Conservation (phyloP, 2,329 filamentous ascomycete genomes). For the Huntiella omanensis region DNA sequence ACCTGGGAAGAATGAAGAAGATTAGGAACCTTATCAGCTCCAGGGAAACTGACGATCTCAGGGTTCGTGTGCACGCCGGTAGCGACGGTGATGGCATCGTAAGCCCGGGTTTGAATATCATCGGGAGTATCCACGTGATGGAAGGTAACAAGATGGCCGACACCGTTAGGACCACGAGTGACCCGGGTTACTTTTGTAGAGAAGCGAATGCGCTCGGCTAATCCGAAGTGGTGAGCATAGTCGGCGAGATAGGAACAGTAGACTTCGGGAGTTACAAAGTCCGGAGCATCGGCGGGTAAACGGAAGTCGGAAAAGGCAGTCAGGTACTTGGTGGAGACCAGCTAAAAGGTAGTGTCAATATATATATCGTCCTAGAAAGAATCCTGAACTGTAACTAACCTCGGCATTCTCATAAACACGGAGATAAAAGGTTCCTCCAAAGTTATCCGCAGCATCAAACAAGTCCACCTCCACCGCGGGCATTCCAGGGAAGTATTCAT, state of each 20-base stretch:
- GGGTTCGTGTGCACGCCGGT: slow-evolving; percentile 26
- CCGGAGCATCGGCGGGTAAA: slow-evolving; percentile 22
- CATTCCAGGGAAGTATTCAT: slow-evolving; percentile 19
- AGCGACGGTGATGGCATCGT: slow-evolving; percentile 28
- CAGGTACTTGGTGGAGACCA: slow-evolving; percentile 31
- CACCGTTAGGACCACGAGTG: neutral
- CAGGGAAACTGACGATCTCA: slow-evolving; percentile 21
- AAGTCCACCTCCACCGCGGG: slow-evolving; percentile 23
- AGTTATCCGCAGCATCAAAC: slow-evolving; percentile 24
- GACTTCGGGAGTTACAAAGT: slow-evolving; percentile 23
- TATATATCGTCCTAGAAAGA: neutral
- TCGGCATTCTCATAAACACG: slow-evolving; percentile 30
- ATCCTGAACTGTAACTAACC: slow-evolving; percentile 13
- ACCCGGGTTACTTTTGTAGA: slow-evolving; percentile 12
- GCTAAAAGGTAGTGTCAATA: slow-evolving; percentile 14
- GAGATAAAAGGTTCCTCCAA: slow-evolving; percentile 29
- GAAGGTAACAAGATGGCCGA: neutral
- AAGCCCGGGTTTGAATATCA: slow-evolving; percentile 14
- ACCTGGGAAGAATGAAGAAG: slow-evolving; percentile 26
- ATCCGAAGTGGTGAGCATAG: slow-evolving; percentile 22
- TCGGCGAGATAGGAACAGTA: slow-evolving; percentile 26
- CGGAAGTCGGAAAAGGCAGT: slow-evolving; percentile 32
- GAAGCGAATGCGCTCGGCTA: slow-evolving; percentile 21
- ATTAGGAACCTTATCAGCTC: slow-evolving; percentile 16
- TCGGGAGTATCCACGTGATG: slow-evolving; percentile 12